Base-by-base conservation (phyloP, 108 stramenopile species). In the Mediolabrus comicus region DNA sequence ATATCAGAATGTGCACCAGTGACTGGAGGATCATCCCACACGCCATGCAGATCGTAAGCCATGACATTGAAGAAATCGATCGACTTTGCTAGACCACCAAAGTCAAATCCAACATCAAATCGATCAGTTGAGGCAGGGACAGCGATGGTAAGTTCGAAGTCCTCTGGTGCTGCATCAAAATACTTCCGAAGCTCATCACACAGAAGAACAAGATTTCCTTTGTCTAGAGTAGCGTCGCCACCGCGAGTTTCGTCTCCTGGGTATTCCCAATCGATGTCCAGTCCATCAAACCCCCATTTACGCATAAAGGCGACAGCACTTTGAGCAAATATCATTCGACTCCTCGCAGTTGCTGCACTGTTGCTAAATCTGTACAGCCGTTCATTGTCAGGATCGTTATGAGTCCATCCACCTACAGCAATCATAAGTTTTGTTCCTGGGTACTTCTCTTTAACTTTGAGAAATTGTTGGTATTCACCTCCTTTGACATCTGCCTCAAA, bases 261-360 rank as follows among this genome's bases (percentile, higher is more conserved):
- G 28, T 75, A 80, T 32, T 80, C 79, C 79, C 79, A 80, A 59
- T 80, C 79, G 6, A 75, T 14, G 62, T 80, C 79, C 39, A 80
- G 43, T 14, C 79, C 79, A 38, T 80, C 63, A 58, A 75, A 80
- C 7, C 69, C 69, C 43, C 75, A 55, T 19, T 70, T 68, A 19
- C 74, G 34, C 31, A 75, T 61, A 49, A 80, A 80, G 28, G 67
- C 68, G 13, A 80, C 69, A 16, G 63, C 52, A 25, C 74, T 75
- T 56, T 75, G 69, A 4, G 79, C 74, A 64, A 80, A 80, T 33
- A 59, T 58, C 62, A 34, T 70, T 35, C 79, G 43, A 13, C 36
- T 35, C 33, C 62, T 75, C n/a, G 53, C 52, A 58, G 62, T 80
- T 19, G 74, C 17, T 39, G 69, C 36, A 11, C 46, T 64, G 16